Base-by-base conservation (phyloP, 495 filamentous ascomycete genomes). In the Saxophila tyrrhenica region DNA sequence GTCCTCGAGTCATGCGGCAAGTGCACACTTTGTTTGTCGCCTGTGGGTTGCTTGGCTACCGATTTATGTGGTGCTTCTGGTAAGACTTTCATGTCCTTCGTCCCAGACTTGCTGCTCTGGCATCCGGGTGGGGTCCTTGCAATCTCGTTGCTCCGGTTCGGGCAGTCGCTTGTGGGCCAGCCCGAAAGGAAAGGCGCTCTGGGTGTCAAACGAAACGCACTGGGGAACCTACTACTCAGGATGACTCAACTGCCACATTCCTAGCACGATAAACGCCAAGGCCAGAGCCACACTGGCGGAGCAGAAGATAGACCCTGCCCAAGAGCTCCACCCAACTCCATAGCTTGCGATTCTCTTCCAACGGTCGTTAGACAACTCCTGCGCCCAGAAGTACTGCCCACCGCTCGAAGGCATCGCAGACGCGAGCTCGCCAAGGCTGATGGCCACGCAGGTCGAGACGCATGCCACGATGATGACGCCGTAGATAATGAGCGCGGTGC, bases 321-420 rank as follows among this genome's bases (percentile, higher is more conserved):
- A 82, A 3, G 76, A 74, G 57, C 82, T 71, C 68, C 72, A 79
- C 8, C 80, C 80, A 9, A 76, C 81, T 39, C 77, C 38, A 46
- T 80, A 84, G 13, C 73, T 73, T 13, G 72, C 68, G 56, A 79
- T 75, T 24, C 74, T 72, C 10, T 70, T 69, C 48, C 70, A 78
- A 47, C 68, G 72, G 52, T 65, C 70, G 0, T 81, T 78, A 7
- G 81, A 78, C 46, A 84, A 63, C 56, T 77, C 72, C 52, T 71
- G 72, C 1, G 78, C 74, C 81, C 80, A 84, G 65, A 74, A 83
- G 61, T 83, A 84, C 52, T 81, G 80, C 0, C 81, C 80, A 21
- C 79, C 80, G 21, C 78, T 75, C 63, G 80, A 81, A 1, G 81
- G 81, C 62, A 81, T 64, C 0, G 78, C 73, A 53, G 70, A 75